Evolutionary conservation across 176 grass and related monocot species (phyloP).

Genomic region (Aegilops longissima): DNA sequence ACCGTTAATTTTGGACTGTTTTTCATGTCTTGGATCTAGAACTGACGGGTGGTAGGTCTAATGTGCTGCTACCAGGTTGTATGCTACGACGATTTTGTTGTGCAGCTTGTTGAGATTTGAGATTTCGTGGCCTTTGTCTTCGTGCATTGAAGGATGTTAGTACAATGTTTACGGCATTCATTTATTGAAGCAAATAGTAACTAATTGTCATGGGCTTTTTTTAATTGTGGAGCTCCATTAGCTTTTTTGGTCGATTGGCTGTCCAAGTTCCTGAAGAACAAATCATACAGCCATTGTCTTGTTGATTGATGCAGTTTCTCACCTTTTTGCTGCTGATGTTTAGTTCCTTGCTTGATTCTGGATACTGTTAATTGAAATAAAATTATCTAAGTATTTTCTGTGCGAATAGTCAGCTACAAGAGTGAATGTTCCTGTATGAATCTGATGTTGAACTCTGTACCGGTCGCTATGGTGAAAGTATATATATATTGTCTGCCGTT

Average conservation of each 20-base stretch:
- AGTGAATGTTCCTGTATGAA: not conserved
- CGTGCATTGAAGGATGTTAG: not conserved
- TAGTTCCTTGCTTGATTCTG: not conserved
- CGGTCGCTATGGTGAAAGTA: not conserved
- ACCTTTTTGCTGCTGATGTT: not conserved
- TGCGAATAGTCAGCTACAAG: not conserved
- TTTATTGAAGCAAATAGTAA: not conserved
- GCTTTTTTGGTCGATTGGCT: not conserved
- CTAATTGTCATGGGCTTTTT: not conserved
- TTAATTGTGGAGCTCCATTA: not conserved
- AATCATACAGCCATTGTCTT: constrained; percentile 5
- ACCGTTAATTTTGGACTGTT: not conserved
- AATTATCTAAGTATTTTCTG: not conserved
- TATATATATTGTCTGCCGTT: not conserved
- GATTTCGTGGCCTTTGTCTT: not conserved
- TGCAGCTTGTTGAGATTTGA: constrained; percentile 1
- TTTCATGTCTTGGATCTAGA: not conserved
- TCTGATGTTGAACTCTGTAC: not conserved
- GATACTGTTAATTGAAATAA: not conserved
- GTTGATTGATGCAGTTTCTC: not conserved
- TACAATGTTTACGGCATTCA: not conserved
- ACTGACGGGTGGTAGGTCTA: not conserved
- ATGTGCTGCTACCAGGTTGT: not conserved
- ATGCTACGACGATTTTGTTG: not conserved
- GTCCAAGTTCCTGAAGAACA: not conserved